Evolutionary conservation across 148 eudicot genomes (phyloP).

Genomic region (Silene uniflora): DNA sequence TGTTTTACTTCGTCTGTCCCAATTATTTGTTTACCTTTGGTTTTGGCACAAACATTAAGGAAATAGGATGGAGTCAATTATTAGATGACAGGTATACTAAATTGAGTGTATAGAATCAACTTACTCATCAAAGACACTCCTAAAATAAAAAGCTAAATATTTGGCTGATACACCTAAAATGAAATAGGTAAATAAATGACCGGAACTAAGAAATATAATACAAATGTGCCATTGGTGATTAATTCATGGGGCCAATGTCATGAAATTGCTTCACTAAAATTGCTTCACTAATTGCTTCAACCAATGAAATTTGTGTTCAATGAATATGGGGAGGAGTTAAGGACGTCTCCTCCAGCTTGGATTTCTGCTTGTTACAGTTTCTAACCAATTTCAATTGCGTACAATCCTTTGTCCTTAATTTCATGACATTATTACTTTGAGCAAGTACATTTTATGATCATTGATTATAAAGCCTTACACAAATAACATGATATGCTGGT

Average conservation of each 20-base stretch:
- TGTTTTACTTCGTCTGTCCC: too few relatives aligned
- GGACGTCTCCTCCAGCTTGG: background rate
- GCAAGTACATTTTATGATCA: background rate
- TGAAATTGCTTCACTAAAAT: conserved; percentile 9
- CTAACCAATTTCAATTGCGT: conserved; percentile 8
- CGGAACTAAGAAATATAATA: too few relatives aligned
- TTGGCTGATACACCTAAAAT: too few relatives aligned
- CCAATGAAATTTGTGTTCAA: background rate
- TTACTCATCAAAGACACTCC: too few relatives aligned
- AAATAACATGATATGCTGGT: conserved; percentile 13
- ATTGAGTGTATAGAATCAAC: too few relatives aligned
- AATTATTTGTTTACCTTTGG: too few relatives aligned
- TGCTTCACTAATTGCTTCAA: conserved; percentile 8
- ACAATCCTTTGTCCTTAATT: background rate
- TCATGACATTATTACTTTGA: background rate
- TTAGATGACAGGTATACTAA: too few relatives aligned
- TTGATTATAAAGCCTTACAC: conserved; percentile 1
- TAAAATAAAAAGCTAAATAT: too few relatives aligned
- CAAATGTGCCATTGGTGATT: too few relatives aligned
- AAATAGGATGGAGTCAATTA: too few relatives aligned
- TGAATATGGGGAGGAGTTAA: background rate
- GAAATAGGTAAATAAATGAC: too few relatives aligned
- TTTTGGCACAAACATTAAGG: too few relatives aligned
- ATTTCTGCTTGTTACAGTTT: background rate
- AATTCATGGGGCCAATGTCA: background rate